Conservation (phyloP, 257 asterid species). For the Thymus quinquecostatus region DNA sequence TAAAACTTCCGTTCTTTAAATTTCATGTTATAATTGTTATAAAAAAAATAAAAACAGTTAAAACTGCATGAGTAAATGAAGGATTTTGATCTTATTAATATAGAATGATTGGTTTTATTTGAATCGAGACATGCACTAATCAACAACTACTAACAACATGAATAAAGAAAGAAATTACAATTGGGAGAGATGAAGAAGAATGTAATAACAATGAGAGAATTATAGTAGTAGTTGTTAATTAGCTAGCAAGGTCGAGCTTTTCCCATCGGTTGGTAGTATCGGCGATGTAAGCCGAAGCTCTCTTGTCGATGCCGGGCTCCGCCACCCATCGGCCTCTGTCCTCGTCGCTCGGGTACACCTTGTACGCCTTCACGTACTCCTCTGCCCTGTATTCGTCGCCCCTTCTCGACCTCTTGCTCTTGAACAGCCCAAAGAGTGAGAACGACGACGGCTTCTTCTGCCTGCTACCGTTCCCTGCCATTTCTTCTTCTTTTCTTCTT, state of each 20-base stretch:
- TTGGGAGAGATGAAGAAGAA: background rate
- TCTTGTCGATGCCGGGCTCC: constrained; percentile 73
- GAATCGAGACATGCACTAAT: constrained; percentile 20
- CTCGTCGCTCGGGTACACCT: constrained; percentile 80
- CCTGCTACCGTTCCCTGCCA: constrained; percentile 47
- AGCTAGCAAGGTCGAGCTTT: constrained; percentile 36
- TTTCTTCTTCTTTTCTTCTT: background rate
- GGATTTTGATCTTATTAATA: too few relatives aligned
- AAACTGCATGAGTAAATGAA: background rate
- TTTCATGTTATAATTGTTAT: too few relatives aligned
- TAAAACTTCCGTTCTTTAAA: too few relatives aligned
- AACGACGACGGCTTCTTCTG: constrained; percentile 36
- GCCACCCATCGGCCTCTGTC: constrained; percentile 86
- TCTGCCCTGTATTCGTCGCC: constrained; percentile 32
- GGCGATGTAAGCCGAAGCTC: constrained; percentile 62
- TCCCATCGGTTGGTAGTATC: constrained; percentile 58
- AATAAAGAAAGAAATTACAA: constrained; percentile 29
- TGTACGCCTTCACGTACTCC: constrained; percentile 67
- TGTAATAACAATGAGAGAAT: background rate
- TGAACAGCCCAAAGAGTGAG: constrained; percentile 57
- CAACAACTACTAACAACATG: background rate
- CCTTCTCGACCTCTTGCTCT: constrained; percentile 36
- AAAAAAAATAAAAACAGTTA: background rate
- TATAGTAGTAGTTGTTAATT: background rate
- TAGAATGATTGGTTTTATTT: constrained; percentile 2